phyloP scores from a whole-genome alignment of 106 monocot genomes.

The Posidonia australis region DNA sequence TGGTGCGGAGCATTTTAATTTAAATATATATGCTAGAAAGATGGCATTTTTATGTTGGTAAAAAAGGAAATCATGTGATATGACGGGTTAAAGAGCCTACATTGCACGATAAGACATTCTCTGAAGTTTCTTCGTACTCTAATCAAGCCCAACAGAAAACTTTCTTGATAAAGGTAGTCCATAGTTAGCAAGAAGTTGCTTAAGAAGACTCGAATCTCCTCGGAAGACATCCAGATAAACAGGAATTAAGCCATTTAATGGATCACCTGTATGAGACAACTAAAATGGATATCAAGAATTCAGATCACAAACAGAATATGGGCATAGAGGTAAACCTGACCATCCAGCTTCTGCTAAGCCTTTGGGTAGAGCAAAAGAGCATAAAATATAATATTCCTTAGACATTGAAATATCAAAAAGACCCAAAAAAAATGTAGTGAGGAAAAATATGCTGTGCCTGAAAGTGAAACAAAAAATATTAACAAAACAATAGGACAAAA shows the following conservation, averaged over 20 bases:
- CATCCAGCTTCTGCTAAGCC: too few species aligned
- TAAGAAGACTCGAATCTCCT: slow-evolving; percentile 58
- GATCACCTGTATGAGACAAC: slow-evolving; percentile 59
- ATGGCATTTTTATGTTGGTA: background rate
- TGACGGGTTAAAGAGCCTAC: slow-evolving; percentile 19
- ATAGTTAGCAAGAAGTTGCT: slow-evolving; percentile 60
- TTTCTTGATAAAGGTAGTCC: slow-evolving; percentile 45
- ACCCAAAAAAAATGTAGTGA: too few species aligned
- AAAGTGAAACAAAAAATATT: too few species aligned
- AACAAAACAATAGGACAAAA: too few species aligned
- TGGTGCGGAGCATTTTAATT: too few species aligned
- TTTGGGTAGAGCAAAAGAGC: background rate
- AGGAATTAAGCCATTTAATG: slow-evolving; percentile 77
- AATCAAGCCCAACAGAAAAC: slow-evolving; percentile 2
- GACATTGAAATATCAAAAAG: background rate
- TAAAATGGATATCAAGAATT: background rate
- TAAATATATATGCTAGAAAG: too few species aligned
- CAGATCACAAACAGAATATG: background rate
- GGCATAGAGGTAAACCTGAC: too few species aligned
- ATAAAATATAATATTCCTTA: background rate
- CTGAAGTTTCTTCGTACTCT: slow-evolving; percentile 34
- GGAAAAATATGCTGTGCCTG: too few species aligned
- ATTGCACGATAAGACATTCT: slow-evolving; percentile 86
- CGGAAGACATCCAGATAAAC: slow-evolving; percentile 82
- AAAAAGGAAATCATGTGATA: background rate